These are phyloP conservation scores for Tetrahymena malaccensis DNA, from an alignment of 73 alveolate genomes.

Conservation along the genomic window DNA sequence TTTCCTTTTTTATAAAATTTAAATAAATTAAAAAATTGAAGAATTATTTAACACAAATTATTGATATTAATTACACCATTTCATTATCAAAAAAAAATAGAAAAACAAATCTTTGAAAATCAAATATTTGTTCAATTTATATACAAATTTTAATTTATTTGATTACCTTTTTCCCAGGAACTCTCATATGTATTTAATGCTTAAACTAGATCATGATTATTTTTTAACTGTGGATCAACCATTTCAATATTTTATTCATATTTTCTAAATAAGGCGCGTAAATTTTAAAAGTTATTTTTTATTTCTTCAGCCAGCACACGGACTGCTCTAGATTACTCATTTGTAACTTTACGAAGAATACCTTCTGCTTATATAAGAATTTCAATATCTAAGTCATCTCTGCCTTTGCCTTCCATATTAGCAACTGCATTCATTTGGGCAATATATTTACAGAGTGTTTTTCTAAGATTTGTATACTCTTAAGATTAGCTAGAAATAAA, in stretches of 20 bases:
- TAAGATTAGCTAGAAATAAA: constrained; percentile 48
- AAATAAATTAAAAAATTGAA: not conserved
- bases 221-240: constrained; percentile 89
- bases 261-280: constrained; percentile 63
- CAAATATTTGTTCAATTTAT: too few species aligned
- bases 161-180: constrained; percentile 82
- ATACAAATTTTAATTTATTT: constrained; percentile 36
- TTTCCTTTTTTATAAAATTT: constrained; percentile 7
- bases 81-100: too few species aligned
- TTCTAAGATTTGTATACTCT: constrained; percentile 40
- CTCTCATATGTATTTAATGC: constrained; percentile 74
- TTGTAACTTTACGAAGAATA: constrained; percentile 63
- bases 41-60: too few species aligned
- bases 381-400: constrained; percentile 82
- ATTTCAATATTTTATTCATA: constrained; percentile 88
- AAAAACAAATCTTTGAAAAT: too few species aligned
- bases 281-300: constrained; percentile 19
- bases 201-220: constrained; percentile 88
- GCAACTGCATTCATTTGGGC: constrained; percentile 90
- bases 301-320: constrained; percentile 80
- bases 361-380: constrained; percentile 88
- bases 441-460: constrained; percentile 65
- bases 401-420: constrained; percentile 93
- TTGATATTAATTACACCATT: too few species aligned
- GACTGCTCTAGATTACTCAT: constrained; percentile 68